Evolutionary conservation across 2,329 filamentous ascomycete genomes (phyloP).

Genomic region (Alternaria ventricosa): DNA sequence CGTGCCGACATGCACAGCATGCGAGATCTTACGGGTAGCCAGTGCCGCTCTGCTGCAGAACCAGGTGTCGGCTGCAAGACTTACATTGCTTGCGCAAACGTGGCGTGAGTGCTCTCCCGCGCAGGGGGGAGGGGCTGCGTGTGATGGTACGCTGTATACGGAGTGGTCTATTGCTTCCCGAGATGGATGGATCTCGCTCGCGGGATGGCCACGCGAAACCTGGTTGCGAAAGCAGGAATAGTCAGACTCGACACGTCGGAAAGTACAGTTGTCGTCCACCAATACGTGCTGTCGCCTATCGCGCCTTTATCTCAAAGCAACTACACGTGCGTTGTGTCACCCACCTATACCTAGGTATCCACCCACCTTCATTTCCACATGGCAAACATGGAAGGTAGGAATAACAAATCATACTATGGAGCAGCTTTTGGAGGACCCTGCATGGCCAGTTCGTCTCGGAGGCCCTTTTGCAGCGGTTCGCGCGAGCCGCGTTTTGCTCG

Average conservation of each 20-base stretch:
- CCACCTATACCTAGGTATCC: background rate
- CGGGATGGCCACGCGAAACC: background rate
- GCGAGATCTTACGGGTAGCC: background rate
- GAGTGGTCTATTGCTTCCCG: background rate
- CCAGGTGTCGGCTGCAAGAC: background rate
- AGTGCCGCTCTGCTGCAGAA: background rate
- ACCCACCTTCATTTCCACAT: conserved; percentile 8
- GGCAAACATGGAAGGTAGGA: background rate
- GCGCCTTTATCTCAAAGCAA: background rate
- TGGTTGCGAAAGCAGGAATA: background rate
- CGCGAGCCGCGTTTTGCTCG: conserved; percentile 4
- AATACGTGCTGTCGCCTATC: background rate
- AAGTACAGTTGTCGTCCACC: background rate
- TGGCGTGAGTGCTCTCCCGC: background rate
- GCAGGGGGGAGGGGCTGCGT: background rate
- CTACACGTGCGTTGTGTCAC: background rate
- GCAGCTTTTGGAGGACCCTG: conserved; percentile 4
- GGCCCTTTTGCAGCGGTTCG: background rate
- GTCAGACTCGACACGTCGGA: background rate
- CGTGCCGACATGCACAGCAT: conserved; percentile 4
- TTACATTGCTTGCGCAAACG: background rate
- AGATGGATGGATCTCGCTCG: background rate
- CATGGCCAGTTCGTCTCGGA: background rate
- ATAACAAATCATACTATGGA: background rate
- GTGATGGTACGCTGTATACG: background rate